phyloP scores from a whole-genome alignment of 73 alveolate genomes.

The Breviolum minutum region DNA sequence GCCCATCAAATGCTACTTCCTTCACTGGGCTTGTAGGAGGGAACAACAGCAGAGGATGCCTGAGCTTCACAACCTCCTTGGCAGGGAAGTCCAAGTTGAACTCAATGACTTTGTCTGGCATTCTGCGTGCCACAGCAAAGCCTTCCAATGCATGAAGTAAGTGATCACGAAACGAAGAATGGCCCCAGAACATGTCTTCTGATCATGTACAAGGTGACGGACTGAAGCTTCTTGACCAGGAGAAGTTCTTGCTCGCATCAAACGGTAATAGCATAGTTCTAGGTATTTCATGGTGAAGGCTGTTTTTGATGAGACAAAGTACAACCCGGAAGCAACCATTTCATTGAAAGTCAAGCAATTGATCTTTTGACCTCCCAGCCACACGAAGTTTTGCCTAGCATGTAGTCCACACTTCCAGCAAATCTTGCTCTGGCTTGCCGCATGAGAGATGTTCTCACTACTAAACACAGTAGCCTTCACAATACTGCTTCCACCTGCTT shows the following conservation, averaged over 20 bases:
- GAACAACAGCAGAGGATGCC: not conserved
- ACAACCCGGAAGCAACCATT: not conserved
- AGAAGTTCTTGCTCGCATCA: not conserved
- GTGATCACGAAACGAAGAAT: not conserved
- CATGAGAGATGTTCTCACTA: not conserved
- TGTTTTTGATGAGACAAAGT: slow-evolving; percentile 15
- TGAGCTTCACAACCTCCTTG: not conserved
- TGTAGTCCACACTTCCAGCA: not conserved
- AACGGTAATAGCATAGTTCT: not conserved
- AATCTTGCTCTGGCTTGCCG: not conserved
- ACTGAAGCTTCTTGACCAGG: slow-evolving; percentile 27
- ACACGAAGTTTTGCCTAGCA: slow-evolving; percentile 14
- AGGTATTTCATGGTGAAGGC: not conserved
- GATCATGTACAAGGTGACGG: not conserved
- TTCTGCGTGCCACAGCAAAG: not conserved
- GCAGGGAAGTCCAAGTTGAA: slow-evolving; percentile 38
- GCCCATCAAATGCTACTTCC: slow-evolving; percentile 10
- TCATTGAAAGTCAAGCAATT: slow-evolving; percentile 37
- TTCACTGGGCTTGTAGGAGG: slow-evolving; percentile 15
- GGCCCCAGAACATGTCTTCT: not conserved
- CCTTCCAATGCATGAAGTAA: not conserved
- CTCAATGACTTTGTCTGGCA: slow-evolving; percentile 1
- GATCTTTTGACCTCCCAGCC: slow-evolving; percentile 44
- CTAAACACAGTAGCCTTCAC: not conserved
- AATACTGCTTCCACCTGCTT: not conserved